Conservation (phyloP, 768 basidiomycete species). For the Lactarius indigo region DNA sequence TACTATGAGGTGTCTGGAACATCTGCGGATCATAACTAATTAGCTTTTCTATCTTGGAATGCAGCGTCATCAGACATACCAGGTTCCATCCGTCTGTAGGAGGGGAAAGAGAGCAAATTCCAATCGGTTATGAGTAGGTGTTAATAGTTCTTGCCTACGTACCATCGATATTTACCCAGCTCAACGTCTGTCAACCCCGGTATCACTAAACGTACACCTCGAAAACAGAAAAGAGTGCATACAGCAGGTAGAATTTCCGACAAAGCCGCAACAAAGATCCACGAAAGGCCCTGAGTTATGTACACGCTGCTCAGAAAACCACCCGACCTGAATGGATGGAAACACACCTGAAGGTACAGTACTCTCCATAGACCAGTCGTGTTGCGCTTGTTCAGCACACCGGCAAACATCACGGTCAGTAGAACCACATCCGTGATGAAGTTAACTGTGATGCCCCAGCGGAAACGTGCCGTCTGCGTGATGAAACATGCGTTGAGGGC, state of each 20-base stretch:
- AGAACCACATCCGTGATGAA: not conserved
- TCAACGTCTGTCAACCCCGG: not conserved
- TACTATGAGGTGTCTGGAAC: slow-evolving; percentile 12
- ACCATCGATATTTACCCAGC: slow-evolving; percentile 9
- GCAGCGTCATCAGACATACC: not conserved
- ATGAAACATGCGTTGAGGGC: not conserved
- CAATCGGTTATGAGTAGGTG: not conserved
- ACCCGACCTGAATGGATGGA: not conserved
- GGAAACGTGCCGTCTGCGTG: not conserved
- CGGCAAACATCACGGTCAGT: not conserved
- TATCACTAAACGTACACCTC: not conserved
- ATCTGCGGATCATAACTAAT: not conserved
- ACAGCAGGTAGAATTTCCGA: slow-evolving; percentile 6
- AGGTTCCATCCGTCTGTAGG: slow-evolving; percentile 13
- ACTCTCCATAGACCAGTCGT: slow-evolving; percentile 10
- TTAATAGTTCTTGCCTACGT: not conserved
- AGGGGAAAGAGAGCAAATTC: not conserved
- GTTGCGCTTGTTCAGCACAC: slow-evolving; percentile 12
- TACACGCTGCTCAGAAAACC: not conserved
- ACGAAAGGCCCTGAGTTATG: not conserved
- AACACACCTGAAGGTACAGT: slow-evolving; percentile 10
- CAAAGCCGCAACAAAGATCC: slow-evolving; percentile 6
- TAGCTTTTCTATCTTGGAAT: not conserved
- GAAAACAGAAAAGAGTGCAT: not conserved
- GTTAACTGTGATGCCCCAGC: slow-evolving; percentile 7